phyloP scores from a whole-genome alignment of 805 yeast genomes.

The Spathaspora boniae region DNA sequence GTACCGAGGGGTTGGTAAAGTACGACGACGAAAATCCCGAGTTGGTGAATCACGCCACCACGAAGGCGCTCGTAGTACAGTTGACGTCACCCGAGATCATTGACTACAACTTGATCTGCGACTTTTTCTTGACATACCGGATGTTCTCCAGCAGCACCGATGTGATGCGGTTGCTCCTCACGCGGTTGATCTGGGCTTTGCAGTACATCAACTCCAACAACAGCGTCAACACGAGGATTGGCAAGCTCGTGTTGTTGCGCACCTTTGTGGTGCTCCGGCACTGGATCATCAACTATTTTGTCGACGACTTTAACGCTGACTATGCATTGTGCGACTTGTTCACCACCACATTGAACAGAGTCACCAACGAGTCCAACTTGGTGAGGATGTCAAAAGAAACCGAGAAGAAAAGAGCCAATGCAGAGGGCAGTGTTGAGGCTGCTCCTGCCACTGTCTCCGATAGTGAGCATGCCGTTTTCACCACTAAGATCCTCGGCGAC shows the following conservation, averaged over 20 bases:
- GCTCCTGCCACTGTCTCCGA: slow-evolving; percentile 16
- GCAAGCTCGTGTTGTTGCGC: slow-evolving; percentile 68
- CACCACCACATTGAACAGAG: slow-evolving; percentile 45
- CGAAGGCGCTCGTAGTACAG: slow-evolving; percentile 52
- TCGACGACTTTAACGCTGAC: slow-evolving; percentile 61
- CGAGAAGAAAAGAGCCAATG: slow-evolving; percentile 1
- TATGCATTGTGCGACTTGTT: slow-evolving; percentile 38
- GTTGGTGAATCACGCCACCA: slow-evolving; percentile 33
- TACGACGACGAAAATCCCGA: slow-evolving; percentile 34
- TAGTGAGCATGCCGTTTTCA: too few relatives aligned
- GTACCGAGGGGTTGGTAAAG: slow-evolving; percentile 20
- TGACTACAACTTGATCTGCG: slow-evolving; percentile 76
- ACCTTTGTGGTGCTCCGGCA: slow-evolving; percentile 85
- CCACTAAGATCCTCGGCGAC: slow-evolving; percentile 34
- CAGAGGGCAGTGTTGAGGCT: too few relatives aligned
- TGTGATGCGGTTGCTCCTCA: slow-evolving; percentile 57
- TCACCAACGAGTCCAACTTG: slow-evolving; percentile 29
- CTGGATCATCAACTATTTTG: slow-evolving; percentile 85
- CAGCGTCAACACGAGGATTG: slow-evolving; percentile 37
- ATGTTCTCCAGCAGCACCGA: slow-evolving; percentile 58
- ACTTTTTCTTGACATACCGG: slow-evolving; percentile 83
- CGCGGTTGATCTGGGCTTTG: slow-evolving; percentile 73
- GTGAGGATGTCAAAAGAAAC: slow-evolving; percentile 10
- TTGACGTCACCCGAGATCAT: slow-evolving; percentile 70
- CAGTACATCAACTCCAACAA: slow-evolving; percentile 33